A percentile compares a stretch with the other conserved stretches of the same genome.
Conservation (phyloP, 176 grass and related monocot species). For the Tuctoria greenei region DNA sequence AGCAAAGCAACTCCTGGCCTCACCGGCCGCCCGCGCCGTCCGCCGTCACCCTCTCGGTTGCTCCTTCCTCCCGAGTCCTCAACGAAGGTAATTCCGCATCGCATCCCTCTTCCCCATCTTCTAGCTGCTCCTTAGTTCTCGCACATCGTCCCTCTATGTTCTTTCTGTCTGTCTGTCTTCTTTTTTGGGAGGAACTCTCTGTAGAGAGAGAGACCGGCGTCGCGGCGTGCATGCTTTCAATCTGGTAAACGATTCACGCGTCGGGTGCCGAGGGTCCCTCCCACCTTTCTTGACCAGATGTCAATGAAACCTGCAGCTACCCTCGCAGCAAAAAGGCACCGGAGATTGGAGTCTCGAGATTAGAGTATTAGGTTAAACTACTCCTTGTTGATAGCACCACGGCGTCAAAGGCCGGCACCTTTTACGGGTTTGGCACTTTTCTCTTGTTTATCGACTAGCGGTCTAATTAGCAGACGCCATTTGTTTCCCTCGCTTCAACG, state of each 20-base stretch:
- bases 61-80: neutral
- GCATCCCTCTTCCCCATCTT: neutral
- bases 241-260: neutral
- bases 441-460: slow-evolving; percentile 16
- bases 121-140: neutral
- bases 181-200: neutral
- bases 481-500: slow-evolving; percentile 15
- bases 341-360: neutral
- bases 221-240: neutral
- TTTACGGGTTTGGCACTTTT: slow-evolving; percentile 8
- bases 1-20: neutral
- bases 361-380: slow-evolving; percentile 3
- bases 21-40: neutral
- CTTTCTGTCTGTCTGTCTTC: too few species aligned
- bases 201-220: neutral
- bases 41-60: neutral
- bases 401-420: slow-evolving; percentile 39
- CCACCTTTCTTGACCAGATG: slow-evolving; percentile 20
- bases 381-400: neutral
- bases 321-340: neutral
- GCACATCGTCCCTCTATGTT: too few species aligned
- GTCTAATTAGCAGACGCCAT: slow-evolving; percentile 34
- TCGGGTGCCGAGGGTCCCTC: neutral
- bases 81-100: neutral
- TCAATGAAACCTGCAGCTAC: neutral